Evolutionary conservation across 192 early-diverging fungal species (phyloP).

Genomic region (Backusella circina): DNA sequence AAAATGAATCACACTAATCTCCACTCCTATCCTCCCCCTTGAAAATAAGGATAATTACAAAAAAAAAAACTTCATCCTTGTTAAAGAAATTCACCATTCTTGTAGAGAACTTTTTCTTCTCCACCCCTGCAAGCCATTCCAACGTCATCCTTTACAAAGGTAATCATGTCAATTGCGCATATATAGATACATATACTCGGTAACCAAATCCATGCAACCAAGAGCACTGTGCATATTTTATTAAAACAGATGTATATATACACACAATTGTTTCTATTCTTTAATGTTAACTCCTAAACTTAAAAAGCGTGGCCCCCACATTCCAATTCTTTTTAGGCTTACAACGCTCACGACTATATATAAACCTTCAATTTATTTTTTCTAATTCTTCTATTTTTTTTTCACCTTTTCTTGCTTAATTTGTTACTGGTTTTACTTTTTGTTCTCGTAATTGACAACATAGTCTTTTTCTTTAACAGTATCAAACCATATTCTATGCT

Average conservation of each 20-base stretch:
- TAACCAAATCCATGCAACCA: neutral
- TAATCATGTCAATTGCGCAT: neutral
- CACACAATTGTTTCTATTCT: constrained; percentile 5
- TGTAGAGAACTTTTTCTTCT: neutral
- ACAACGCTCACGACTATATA: constrained; percentile 3
- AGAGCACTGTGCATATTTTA: neutral
- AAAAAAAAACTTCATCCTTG: neutral
- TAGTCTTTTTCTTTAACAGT: neutral
- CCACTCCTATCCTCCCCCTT: neutral
- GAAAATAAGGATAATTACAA: neutral
- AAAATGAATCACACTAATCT: neutral
- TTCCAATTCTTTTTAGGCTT: neutral
- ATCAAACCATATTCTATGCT: neutral
- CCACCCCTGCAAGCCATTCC: neutral
- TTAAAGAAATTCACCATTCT: neutral
- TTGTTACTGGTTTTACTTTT: constrained; percentile 8
- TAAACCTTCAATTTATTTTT: neutral
- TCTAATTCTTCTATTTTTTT: constrained; percentile 5
- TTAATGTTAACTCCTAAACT: neutral
- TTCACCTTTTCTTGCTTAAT: neutral
- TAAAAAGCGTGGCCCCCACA: neutral
- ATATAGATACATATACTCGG: neutral
- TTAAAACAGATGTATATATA: neutral
- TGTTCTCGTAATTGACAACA: neutral
- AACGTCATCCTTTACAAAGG: neutral